These are phyloP conservation scores for Dillenia turbinata DNA, from an alignment of 164 flowering plant species.

Conservation along the genomic window DNA sequence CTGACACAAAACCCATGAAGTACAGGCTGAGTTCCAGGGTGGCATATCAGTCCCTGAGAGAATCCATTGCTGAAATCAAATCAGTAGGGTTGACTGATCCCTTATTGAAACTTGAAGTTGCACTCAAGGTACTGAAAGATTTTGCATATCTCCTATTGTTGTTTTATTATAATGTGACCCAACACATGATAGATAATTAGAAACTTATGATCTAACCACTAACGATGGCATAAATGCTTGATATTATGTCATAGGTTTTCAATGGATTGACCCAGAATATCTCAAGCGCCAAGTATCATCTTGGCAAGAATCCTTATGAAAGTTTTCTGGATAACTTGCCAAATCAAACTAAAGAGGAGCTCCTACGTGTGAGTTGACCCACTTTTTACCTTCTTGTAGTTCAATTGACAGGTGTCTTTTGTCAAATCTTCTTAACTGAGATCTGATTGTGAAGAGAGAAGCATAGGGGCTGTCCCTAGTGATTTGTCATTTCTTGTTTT, in stretches of 20 bases:
- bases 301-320: conserved; percentile 74
- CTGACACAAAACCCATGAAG: conserved; percentile 36
- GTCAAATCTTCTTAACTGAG: neutral
- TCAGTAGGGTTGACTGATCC: conserved; percentile 61
- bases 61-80: conserved; percentile 48
- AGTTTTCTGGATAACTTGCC: conserved; percentile 80
- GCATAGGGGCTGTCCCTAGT: no score
- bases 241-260: conserved; percentile 46
- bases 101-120: conserved; percentile 58
- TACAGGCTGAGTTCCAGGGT: conserved; percentile 48
- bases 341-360: conserved; percentile 56
- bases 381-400: neutral
- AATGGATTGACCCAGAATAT: conserved; percentile 75
- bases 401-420: neutral
- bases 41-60: conserved; percentile 65
- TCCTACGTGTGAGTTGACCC: conserved; percentile 61
- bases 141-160: neutral
- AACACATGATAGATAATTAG: no score
- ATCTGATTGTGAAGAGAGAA: no score
- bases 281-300: conserved; percentile 61
- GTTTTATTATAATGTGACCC: no score
- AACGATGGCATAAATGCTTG: neutral
- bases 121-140: conserved; percentile 52
- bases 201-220: neutral
- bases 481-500: neutral